These are phyloP conservation scores for Metschnikowia aberdeeniae DNA, from an alignment of 805 yeast species.

Conservation along the genomic window DNA sequence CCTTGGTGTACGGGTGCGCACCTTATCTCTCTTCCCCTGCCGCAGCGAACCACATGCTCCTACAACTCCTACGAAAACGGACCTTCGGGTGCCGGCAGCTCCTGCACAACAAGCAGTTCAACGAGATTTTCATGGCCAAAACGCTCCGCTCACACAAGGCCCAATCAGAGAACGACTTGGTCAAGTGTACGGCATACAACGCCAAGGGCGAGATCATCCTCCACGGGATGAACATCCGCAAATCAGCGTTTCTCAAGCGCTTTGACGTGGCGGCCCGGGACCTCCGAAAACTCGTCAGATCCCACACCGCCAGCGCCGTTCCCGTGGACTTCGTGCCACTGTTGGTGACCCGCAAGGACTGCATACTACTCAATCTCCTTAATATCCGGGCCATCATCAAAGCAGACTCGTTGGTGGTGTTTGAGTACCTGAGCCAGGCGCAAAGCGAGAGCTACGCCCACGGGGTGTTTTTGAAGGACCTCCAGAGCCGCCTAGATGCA, in stretches of 20 bases:
- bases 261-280: conserved; percentile 55
- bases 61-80: not conserved
- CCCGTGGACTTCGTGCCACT: conserved; percentile 54
- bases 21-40: not conserved
- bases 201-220: conserved; percentile 39
- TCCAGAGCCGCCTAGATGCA: conserved; percentile 34
- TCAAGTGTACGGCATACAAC: conserved; percentile 50
- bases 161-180: conserved; percentile 29
- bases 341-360: conserved; percentile 43
- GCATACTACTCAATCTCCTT: conserved; percentile 45
- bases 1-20: not conserved
- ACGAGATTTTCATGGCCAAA: conserved; percentile 17
- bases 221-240: conserved; percentile 43
- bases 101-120: conserved; percentile 3
- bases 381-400: conserved; percentile 52
- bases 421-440: conserved; percentile 27
- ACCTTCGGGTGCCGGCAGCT: not conserved
- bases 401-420: conserved; percentile 49
- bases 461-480: conserved; percentile 39
- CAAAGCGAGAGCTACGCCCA: conserved; percentile 44
- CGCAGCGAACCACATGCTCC: not conserved
- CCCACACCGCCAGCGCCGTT: conserved; percentile 14
- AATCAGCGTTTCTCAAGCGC: conserved; percentile 39
- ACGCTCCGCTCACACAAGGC: conserved; percentile 16
- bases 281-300: conserved; percentile 47